Evolutionary conservation across 1,284 basidiomycete genomes (phyloP).

Genomic region (Sporisorium scitamineum): DNA sequence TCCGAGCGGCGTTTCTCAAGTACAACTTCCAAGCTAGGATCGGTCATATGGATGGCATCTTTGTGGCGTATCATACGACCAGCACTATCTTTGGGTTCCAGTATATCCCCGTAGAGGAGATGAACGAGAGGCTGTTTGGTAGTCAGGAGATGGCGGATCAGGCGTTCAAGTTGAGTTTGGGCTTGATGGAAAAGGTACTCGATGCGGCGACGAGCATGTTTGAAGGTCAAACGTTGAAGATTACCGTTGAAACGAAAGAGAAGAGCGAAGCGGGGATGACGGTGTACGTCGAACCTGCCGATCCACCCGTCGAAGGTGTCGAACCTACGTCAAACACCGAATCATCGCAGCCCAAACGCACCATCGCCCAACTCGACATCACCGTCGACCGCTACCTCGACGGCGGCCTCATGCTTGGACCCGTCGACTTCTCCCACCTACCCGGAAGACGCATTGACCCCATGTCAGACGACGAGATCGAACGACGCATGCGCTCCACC

Average conservation of each 20-base stretch:
- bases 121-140: slow-evolving; percentile 86
- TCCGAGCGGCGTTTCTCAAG: slow-evolving; percentile 93
- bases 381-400: slow-evolving; percentile 64
- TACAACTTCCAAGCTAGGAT: slow-evolving; percentile 96
- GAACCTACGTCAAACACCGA: background rate
- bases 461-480: slow-evolving; percentile 53
- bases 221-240: slow-evolving; percentile 70
- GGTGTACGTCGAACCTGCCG: slow-evolving; percentile 59
- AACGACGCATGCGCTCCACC: slow-evolving; percentile 29
- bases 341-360: background rate
- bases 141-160: slow-evolving; percentile 76
- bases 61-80: slow-evolving; percentile 95
- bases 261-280: slow-evolving; percentile 36
- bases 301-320: background rate
- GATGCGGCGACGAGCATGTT: slow-evolving; percentile 77
- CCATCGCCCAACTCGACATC: slow-evolving; percentile 59
- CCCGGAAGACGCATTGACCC: slow-evolving; percentile 49
- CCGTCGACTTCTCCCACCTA: slow-evolving; percentile 55
- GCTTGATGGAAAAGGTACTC: slow-evolving; percentile 79
- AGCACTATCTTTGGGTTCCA: slow-evolving; percentile 91
- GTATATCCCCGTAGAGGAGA: slow-evolving; percentile 87
- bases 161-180: slow-evolving; percentile 82
- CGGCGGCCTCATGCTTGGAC: slow-evolving; percentile 54
- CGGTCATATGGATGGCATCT: slow-evolving; percentile 95
- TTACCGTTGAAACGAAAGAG: slow-evolving; percentile 58